Percentiles rank a stretch among this genome's conserved stretches.
Conservation (phyloP, 164 flowering plant species). For the Saururus chinensis region DNA sequence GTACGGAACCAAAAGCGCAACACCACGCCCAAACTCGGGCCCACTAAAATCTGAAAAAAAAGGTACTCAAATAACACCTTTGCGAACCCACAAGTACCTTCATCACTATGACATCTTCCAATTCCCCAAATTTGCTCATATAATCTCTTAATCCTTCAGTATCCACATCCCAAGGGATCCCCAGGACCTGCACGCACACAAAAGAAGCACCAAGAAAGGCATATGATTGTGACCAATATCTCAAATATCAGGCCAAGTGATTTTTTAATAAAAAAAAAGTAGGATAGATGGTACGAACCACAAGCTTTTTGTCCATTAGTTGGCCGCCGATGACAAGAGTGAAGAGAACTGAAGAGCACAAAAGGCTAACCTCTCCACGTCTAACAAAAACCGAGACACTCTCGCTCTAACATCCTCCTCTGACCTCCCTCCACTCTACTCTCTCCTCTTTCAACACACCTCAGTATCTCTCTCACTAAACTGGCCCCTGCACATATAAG, state of each 20-base stretch:
- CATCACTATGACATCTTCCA: constrained; percentile 84
- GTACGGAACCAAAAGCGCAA: too few species aligned
- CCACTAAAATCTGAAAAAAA: not conserved
- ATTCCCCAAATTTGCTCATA: constrained; percentile 78
- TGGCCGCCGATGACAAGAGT: constrained; percentile 3
- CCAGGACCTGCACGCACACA: constrained; percentile 48
- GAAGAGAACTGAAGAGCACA: not conserved
- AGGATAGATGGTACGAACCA: constrained; percentile 29
- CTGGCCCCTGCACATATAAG: constrained; percentile 11
- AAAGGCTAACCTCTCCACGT: constrained; percentile 2
- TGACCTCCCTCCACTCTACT: constrained; percentile 1
- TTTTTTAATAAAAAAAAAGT: not conserved
- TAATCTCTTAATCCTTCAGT: constrained; percentile 64
- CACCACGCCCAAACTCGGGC: too few species aligned
- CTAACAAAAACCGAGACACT: not conserved
- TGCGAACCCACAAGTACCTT: constrained; percentile 32
- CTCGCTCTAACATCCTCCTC: too few species aligned
- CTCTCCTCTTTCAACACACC: constrained; percentile 5
- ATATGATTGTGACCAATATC: too few species aligned
- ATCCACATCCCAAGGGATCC: constrained; percentile 86
- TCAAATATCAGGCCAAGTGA: too few species aligned
- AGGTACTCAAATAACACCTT: too few species aligned
- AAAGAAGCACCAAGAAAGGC: too few species aligned
- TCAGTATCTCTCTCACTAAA: not conserved
- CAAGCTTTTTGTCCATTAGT: constrained; percentile 62